Evolutionary conservation across 2,329 filamentous ascomycete genomes (phyloP).

Genomic region (Paracorniculantispora psalliotae): DNA sequence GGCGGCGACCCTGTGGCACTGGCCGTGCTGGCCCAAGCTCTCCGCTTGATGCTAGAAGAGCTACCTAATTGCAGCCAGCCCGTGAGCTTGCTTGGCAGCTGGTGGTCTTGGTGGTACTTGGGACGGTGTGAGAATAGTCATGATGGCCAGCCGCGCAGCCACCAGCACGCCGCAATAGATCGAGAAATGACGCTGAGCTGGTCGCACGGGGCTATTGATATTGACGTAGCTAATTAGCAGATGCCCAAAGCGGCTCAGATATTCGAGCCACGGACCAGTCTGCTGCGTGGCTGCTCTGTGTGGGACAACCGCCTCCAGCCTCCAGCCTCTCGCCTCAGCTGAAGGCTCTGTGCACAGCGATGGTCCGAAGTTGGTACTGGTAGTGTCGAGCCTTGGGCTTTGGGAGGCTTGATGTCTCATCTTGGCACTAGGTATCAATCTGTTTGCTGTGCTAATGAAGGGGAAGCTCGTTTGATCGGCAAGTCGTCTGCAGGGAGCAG

Average conservation of each 20-base stretch:
- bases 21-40: neutral
- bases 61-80: neutral
- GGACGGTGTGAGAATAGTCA: neutral
- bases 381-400: neutral
- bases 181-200: neutral
- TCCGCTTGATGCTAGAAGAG: neutral
- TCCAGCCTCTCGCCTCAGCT: constrained; percentile 12
- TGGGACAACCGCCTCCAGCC: constrained; percentile 2
- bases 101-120: neutral
- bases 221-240: neutral
- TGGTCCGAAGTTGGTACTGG: neutral
- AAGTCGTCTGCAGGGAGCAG: neutral
- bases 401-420: neutral
- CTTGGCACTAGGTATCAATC: neutral
- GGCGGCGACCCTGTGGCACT: constrained; percentile 3
- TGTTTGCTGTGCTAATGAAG: neutral
- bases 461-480: neutral
- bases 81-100: neutral
- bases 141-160: neutral
- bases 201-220: neutral
- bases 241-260: neutral
- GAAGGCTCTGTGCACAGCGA: constrained; percentile 2
- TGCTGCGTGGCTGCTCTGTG: constrained; percentile 1
- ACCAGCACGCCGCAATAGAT: neutral
- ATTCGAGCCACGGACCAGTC: neutral